These are phyloP conservation scores for Verticillium nonalfalfae DNA, from an alignment of 2,329 filamentous ascomycete species.

Conservation along the genomic window DNA sequence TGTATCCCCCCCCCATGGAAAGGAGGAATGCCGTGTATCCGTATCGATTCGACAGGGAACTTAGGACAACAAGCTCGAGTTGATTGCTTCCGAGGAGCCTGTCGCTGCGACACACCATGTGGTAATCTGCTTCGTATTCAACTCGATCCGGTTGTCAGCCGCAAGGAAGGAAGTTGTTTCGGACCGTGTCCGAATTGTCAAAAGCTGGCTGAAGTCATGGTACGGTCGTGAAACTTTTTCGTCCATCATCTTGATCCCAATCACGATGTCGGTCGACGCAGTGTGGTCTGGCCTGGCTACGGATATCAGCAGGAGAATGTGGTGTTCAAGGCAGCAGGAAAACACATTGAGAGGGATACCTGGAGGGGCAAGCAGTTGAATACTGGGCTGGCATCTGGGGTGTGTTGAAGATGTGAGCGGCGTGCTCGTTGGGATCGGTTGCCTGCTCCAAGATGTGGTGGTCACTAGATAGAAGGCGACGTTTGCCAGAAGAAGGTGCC, in stretches of 20 bases:
- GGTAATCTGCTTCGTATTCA: background rate
- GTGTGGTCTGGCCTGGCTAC: conserved; percentile 15
- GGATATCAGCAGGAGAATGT: background rate
- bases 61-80: background rate
- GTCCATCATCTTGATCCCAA: background rate
- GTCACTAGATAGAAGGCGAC: too few relatives aligned
- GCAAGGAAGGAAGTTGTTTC: background rate
- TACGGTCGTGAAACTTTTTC: background rate
- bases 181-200: background rate
- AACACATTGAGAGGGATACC: background rate
- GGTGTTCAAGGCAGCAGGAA: background rate
- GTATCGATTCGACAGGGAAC: background rate
- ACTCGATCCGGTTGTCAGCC: background rate
- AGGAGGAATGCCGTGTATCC: background rate
- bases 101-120: background rate
- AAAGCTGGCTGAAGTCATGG: background rate
- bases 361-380: background rate
- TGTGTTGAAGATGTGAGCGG: background rate
- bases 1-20: too few relatives aligned
- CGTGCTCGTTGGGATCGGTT: too few relatives aligned
- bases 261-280: background rate
- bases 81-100: background rate
- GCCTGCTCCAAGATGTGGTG: too few relatives aligned
- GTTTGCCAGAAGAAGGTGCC: too few relatives aligned
- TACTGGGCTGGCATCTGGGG: background rate